phyloP scores from a whole-genome alignment of 2,329 filamentous ascomycete species.

The Aspergillus versicolor region DNA sequence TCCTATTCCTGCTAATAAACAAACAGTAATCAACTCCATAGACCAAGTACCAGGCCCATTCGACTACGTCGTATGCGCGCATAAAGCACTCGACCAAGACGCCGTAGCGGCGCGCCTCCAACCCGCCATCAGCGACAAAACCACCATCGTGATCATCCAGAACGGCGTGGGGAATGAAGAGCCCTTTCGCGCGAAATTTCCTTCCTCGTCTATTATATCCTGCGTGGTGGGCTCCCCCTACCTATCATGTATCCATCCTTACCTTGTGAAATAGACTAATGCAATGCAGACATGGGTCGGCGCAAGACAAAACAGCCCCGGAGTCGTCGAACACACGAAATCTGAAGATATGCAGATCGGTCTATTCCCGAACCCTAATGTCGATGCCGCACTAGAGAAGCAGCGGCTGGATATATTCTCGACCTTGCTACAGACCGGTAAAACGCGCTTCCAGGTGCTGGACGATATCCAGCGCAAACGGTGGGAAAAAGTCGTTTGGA shows the following conservation, averaged over 20 bases:
- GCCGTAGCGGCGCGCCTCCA: slow-evolving; percentile 34
- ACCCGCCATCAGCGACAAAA: slow-evolving; percentile 37
- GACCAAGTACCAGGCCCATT: slow-evolving; percentile 28
- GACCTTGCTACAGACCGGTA: slow-evolving; percentile 40
- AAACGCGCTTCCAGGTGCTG: slow-evolving; percentile 39
- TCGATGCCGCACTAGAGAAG: slow-evolving; percentile 30
- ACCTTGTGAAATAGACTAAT: too few relatives aligned
- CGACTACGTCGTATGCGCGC: slow-evolving; percentile 39
- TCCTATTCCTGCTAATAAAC: slow-evolving; percentile 21
- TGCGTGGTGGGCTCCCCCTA: slow-evolving; percentile 30
- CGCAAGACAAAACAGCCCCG: slow-evolving; percentile 51
- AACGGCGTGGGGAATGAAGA: slow-evolving; percentile 45
- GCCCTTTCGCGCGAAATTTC: slow-evolving; percentile 34
- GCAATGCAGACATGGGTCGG: slow-evolving; percentile 45
- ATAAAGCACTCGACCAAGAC: slow-evolving; percentile 44
- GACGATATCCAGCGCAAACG: slow-evolving; percentile 39
- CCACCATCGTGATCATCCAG: slow-evolving; percentile 41
- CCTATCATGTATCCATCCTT: too few relatives aligned
- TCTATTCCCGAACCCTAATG: slow-evolving; percentile 43
- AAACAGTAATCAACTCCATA: slow-evolving; percentile 38
- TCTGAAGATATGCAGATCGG: slow-evolving; percentile 58
- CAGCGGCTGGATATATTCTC: slow-evolving; percentile 43
- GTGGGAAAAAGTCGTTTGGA: slow-evolving; percentile 46
- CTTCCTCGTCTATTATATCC: slow-evolving; percentile 33
- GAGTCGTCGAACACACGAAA: slow-evolving; percentile 51